Evolutionary conservation across 2,329 filamentous ascomycete species (phyloP), one percentile per base, ranked within the genome.

Genomic region (Boeremia exigua): DNA sequence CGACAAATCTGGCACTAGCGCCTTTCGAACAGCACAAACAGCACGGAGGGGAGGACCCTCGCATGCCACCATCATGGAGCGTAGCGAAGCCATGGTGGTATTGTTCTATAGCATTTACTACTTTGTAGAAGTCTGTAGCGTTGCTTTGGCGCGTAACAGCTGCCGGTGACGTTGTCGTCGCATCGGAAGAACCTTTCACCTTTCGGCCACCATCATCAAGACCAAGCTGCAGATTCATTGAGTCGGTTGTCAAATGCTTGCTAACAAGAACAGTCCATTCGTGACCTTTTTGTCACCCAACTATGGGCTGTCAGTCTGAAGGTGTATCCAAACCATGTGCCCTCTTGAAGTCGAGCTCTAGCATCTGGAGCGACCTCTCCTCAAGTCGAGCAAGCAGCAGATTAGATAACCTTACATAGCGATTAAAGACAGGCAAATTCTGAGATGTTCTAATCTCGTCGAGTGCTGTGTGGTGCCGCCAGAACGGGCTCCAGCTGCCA

Each of bases 1-100:
- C 70, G 68, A 66, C 69, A 63, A 54, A 49, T 70, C 69, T 61
- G 45, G 70, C 67, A 60, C 67, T 74, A 74, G 71, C 69, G 70
- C 60, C 62, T 28, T 43, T 50, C 17, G 42, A 37, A 43, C 53
- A 54, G 37, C 53, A 56, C 17, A 36, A 37, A 43, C 53, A 54
- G 37, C 53, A 56, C 42, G 47, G 37, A 55, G 28, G 43, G 27
- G 12, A 51, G 38, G 42, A 56, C 53, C 25, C 47, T 56, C 43
- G 28, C 37, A 36, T 30, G 27, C 19, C 28, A 36, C 47, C 36
- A 25, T 38, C 19, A 14, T 19, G 19, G 34, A 23, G n/a, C 8
- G 12, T 30, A 56, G 42, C 36, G 43, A 48, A 56, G 47, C 29
- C 53, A 56, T 56, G 42, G 30, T 48, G 29, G 40, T 47, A 29